phyloP scores from a whole-genome alignment of 1,139 yeast species.

The Sugiyamaella sp. region DNA sequence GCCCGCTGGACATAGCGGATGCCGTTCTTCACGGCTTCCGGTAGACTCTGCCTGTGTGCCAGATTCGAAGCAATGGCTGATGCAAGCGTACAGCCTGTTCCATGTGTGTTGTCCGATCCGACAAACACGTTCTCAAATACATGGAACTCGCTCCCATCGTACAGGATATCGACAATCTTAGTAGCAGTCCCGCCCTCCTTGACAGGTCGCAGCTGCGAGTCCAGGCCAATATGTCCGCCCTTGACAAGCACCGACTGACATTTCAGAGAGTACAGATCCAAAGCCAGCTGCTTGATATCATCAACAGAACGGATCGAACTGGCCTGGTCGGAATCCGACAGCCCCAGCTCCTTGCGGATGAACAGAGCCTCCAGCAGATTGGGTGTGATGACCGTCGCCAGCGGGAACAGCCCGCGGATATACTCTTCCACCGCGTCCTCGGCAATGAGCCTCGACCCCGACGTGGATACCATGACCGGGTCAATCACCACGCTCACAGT shows the following conservation, averaged over 20 bases:
- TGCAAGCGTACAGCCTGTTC: slow-evolving; percentile 89
- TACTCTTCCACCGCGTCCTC: slow-evolving; percentile 51
- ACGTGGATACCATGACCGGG: slow-evolving; percentile 83
- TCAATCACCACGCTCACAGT: slow-evolving; percentile 57
- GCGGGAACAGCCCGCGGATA: slow-evolving; percentile 52
- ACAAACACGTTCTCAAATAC: slow-evolving; percentile 56
- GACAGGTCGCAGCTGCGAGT: slow-evolving; percentile 30
- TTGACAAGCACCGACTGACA: slow-evolving; percentile 66
- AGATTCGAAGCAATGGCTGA: slow-evolving; percentile 79
- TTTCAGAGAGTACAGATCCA: slow-evolving; percentile 46
- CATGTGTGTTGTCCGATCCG: slow-evolving; percentile 67
- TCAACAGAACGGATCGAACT: slow-evolving; percentile 38
- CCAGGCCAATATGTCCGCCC: slow-evolving; percentile 76
- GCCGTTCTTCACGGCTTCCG: slow-evolving; percentile 56
- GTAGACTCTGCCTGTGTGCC: slow-evolving; percentile 55
- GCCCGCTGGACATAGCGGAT: slow-evolving; percentile 71
- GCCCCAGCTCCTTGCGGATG: slow-evolving; percentile 34
- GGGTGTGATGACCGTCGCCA: slow-evolving; percentile 74
- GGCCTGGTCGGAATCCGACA: slow-evolving; percentile 25
- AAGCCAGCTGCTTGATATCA: slow-evolving; percentile 50
- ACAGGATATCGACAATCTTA: slow-evolving; percentile 61
- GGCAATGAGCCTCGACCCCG: slow-evolving; percentile 63
- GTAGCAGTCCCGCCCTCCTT: slow-evolving; percentile 26
- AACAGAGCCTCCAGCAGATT: slow-evolving; percentile 66
- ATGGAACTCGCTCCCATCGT: slow-evolving; percentile 50